Evolutionary conservation across 176 grass and related monocot species (phyloP), one percentile per base, ranked within the genome.

Genomic region (Paspalum notatum): DNA sequence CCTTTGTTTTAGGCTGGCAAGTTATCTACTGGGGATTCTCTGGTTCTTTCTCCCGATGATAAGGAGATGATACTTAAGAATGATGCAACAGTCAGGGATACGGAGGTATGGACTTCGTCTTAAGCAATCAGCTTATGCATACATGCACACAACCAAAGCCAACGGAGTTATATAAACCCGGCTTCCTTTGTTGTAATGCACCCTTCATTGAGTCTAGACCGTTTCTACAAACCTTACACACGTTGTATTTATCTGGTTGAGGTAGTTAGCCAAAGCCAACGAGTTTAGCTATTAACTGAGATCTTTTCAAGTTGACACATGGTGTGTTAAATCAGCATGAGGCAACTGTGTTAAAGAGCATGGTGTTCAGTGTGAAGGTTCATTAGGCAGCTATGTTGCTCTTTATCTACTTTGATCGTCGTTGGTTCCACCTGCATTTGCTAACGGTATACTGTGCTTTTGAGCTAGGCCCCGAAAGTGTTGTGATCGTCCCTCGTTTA

Each of bases 11-110:
- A 95, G 96, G 82, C 88, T 82, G 96, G 93, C 39, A 99, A 95
- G 53, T 85, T 99, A 51, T 99, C 96, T 61, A 99, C 97, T 75
- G 92, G 97, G 42, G 93, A 99, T 90, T 99, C 97, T 65, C 84
- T 99, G 27, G 97, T 95, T 76, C 91, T 99, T 89, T 78, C 75
- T 12, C 89, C 93, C 14, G 87, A 91, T 14, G 97, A 99, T 37
- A 89, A 99, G 80, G 43, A 80, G 20, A 55, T 89, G 66, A 99
- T 99, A 70, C 52, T 80, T 68, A 91, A 63, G 51, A 99, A 95
- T 71, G 89, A 90, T 27, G 97, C 97, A 82, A 91, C 90, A 40
- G 5, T 99, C 47, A 99, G 95, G 89, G 97, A 99, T 79, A 96
- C 91, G 97, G 97, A 99, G 90, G 93, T 99, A 91, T 76, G 24